These are phyloP conservation scores for Stylonectria norvegica DNA, from an alignment of 2,329 filamentous ascomycete species.

Conservation along the genomic window DNA sequence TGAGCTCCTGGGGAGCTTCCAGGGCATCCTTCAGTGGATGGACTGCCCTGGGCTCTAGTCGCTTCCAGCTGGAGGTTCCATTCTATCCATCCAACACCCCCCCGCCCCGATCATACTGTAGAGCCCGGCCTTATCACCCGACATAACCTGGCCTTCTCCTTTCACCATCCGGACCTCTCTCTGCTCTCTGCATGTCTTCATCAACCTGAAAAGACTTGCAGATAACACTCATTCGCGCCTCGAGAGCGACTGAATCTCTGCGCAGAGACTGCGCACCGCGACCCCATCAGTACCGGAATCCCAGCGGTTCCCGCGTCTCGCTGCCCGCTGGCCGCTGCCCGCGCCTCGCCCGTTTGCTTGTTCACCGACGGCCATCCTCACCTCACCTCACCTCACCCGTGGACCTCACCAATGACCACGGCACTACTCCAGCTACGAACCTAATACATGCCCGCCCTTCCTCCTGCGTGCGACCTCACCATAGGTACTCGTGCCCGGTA, in stretches of 20 bases:
- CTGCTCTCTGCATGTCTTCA: conserved; percentile 14
- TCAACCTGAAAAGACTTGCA: conserved; percentile 11
- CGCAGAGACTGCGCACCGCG: neutral
- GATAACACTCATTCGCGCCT: conserved; percentile 8
- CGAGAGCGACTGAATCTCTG: conserved; percentile 11
- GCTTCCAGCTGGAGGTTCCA: no score
- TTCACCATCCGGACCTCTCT: conserved; percentile 12
- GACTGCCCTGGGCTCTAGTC: no score
- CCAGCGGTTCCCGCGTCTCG: conserved; percentile 6
- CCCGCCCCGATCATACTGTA: conserved; percentile 7
- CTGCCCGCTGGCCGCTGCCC: conserved; percentile 11
- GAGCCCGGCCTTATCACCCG: conserved; percentile 16
- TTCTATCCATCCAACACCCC: conserved; percentile 14
- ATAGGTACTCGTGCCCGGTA: no score
- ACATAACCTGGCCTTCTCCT: conserved; percentile 19
- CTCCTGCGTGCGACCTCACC: no score
- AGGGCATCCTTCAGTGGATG: no score
- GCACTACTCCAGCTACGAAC: conserved; percentile 18
- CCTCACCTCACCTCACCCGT: no score
- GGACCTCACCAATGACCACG: no score
- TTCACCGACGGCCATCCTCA: conserved; percentile 17
- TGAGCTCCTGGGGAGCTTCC: no score
- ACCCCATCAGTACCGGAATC: conserved; percentile 5
- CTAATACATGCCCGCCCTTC: conserved; percentile 27
- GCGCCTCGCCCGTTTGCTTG: conserved; percentile 13